Evolutionary conservation across 441 rosid species (phyloP), one percentile per base, ranked within the genome.

Genomic region (Eutrema salsugineum): DNA sequence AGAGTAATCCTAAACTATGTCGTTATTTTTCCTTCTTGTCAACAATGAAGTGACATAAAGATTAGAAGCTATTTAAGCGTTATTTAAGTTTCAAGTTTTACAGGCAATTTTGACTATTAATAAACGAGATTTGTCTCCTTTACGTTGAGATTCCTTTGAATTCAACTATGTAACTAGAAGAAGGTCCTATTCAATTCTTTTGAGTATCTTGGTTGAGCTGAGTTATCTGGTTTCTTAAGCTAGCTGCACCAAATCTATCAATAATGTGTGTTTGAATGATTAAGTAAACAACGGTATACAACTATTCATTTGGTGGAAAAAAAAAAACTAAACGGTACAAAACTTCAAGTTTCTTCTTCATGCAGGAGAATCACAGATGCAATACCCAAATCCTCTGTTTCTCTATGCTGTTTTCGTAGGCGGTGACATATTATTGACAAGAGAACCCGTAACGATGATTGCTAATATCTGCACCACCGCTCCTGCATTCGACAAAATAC

Each of bases 381-480:
- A 46, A 1, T 54, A 20, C 38, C 20, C 11, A 54, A 30, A 8
- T 16, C 54, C 64, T 62, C 20, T 62, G 38, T 60, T 28, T 60
- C 62, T 27, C 68, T 75, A 75, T 62, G 42, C 75, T 54, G 93
- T 75, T 81, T 79, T 88, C 62, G 89, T 86, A 46, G 94, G 93
- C 5, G 91, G 94, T 72, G 98, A 88, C 96, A 91, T 91, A 65
- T 91, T 89, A 59, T 70, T 66, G 47, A 86, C 77, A 54, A 91
- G 87, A 8, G 87, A 85, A 36, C 56, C 75, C 22, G 77, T 54
- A 19, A 87, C 85, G 42, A 72, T 61, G 63, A 85, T 54, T 5
- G 79, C 70, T 36, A 83, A 55, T 57, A 91, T 38, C 62, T 91
- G 96, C 56, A 88, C 68, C 47, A 81, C 44, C 20, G 76, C 85